Evolutionary conservation across 2,329 filamentous ascomycete genomes (phyloP), one percentile per base, ranked within the genome.

Genomic region (Dendrostoma leiphaemia): DNA sequence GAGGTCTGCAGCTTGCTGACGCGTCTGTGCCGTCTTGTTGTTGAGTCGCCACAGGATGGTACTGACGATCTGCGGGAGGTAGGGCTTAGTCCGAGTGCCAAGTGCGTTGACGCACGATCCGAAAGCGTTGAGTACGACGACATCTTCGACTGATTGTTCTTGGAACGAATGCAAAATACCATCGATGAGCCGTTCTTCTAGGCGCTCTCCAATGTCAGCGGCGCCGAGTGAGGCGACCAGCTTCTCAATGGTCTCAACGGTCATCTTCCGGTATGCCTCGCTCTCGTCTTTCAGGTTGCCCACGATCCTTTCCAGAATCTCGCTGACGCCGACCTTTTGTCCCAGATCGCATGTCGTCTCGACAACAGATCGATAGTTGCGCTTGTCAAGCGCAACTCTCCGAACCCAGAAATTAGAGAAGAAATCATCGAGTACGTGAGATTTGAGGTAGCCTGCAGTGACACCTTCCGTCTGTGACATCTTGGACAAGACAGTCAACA

Each of bases 361-460:
- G 7, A 99, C 94, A 6, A 99, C 94, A 68, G 97, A 93, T 63
- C 93, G 85, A 70, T 97, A 99, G 75, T 97, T 99, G 61, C 94
- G 87, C 76, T 96, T 96, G 71, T 99, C 94, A 53, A 99, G 76
- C 7, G 94, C 94, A 91, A 99, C 97, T 53, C 94, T 83, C 59
- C 94, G 82, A 37, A 97, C 92, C 94, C 94, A 99, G 75, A 99
- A 99, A 67, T 89, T 92, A 77, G 97, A 97, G 79, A 99, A 99
- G 69, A 99, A 99, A 58, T 97, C 94, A 61, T 90, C 86, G 35
- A 99, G 79, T 7, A 99, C 92, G 59, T 96, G 89, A 67, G 97
- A 92, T 71, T 97, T 97, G 37, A 99, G 81, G 66, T 97, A 99
- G 35, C 86, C 89, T 32, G 92, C 89, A 31, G 94, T 97, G 26